Evolutionary conservation across 306 rosid species (phyloP), one percentile per base, ranked within the genome.

Genomic region (Begonia fuchsioides): DNA sequence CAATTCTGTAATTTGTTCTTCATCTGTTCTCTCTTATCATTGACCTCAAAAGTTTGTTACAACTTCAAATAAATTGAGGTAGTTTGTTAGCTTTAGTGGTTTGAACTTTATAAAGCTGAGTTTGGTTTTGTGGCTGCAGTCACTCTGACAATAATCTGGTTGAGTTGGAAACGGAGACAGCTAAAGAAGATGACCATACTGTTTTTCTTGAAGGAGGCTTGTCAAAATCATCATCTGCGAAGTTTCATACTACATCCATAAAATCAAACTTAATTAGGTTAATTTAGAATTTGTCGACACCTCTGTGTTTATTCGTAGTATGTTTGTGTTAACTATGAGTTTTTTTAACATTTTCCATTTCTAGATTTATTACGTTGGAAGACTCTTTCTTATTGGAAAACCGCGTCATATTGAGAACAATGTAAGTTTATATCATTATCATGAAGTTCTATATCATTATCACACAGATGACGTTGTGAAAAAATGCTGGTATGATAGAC

Each of bases 361-460:
- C 40, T 67, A 92, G 98, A 85, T 92, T 92, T 69, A 49, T 85
- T 65, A 79, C 93, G 26, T 68, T 92, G 94, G 98, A 92, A 46
- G 98, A 85, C 43, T 67, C 83, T 18, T 85, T 92, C 76, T 74
- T 85, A 68, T 71, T 92, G 35, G 94, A 92, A 72, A 76, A 92
- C 61, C 76, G 98, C 58, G 65, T 75, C 52, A 85, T 72, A 26
- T 71, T 92, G 65, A 82, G 98, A 71, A 93, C 95, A 63, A 75
- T 92, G 98, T 92, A 77, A 69, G 96, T 79, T 11, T 38, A 39
- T 39, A 26, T 2, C 35, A 26, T 26, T 26, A 26, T 26, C 35
- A 26, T 26, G 35, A 77, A 68, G 96, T 79, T 11, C 18, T 38
- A 39, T 17, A 26, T 26, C 8, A 3, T 26, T 26, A 26, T 26